phyloP scores from a whole-genome alignment of 345 rosid genomes.

The Populus nigra region DNA sequence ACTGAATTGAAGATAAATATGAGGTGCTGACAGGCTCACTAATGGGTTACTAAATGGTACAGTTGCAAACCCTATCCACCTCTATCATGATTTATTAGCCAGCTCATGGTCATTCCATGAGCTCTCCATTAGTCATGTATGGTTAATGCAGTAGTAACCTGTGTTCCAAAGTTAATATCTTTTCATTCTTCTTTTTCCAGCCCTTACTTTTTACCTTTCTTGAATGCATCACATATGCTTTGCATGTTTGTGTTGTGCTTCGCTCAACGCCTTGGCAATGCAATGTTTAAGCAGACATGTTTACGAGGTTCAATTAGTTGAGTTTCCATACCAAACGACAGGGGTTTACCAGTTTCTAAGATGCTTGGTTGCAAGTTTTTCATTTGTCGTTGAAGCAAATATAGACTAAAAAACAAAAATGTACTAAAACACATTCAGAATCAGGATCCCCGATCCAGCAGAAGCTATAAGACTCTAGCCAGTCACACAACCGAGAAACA shows the following conservation, averaged over 20 bases:
- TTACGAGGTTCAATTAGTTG: not conserved
- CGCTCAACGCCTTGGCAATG: not conserved
- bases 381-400: no score
- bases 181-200: no score
- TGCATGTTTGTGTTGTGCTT: not conserved
- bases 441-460: not conserved
- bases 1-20: not conserved
- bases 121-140: not conserved
- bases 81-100: not conserved
- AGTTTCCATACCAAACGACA: not conserved
- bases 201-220: not conserved
- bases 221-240: not conserved
- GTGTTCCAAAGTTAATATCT: not conserved
- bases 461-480: not conserved
- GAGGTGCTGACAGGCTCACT: not conserved
- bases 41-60: not conserved
- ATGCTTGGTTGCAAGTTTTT: not conserved
- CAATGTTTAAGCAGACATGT: not conserved
- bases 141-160: not conserved
- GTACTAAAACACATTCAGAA: not conserved
- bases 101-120: not conserved
- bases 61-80: not conserved
- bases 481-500: not conserved
- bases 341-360: not conserved
- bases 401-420: no score